Percentiles rank a stretch among this genome's conserved stretches.
Conservation (phyloP, 2,329 filamentous ascomycete genomes). For the Diplodia scrobiculata region DNA sequence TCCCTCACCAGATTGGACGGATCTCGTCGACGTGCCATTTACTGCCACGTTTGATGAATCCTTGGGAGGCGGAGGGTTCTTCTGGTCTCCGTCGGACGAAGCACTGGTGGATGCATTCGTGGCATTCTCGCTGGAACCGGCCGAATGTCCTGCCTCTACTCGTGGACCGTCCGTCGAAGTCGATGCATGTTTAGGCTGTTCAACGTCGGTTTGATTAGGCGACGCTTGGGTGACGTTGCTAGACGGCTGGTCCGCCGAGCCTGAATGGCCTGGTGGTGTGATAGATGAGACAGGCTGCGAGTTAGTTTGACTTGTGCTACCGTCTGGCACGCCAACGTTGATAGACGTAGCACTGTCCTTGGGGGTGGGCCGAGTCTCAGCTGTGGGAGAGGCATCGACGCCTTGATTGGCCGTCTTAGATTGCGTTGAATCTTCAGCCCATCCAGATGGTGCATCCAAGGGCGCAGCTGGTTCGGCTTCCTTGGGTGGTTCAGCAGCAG, state of each 20-base stretch:
- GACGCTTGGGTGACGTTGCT: slow-evolving; percentile 13
- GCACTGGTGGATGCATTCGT: not conserved
- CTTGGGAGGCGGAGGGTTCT: slow-evolving; percentile 30
- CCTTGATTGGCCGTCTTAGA: not conserved
- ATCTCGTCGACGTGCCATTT: slow-evolving; percentile 30
- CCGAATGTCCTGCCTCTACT: not conserved
- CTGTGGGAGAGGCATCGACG: not conserved
- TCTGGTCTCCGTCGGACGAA: slow-evolving; percentile 9
- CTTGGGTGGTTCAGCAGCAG: not conserved
- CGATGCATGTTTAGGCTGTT: slow-evolving; percentile 19
- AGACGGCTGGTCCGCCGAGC: not conserved
- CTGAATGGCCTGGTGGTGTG: slow-evolving; percentile 13
- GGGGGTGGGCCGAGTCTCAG: slow-evolving; percentile 14
- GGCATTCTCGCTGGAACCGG: not conserved
- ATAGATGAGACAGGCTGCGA: not conserved
- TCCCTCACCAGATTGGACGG: slow-evolving; percentile 17
- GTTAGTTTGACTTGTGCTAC: slow-evolving; percentile 24
- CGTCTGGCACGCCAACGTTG: slow-evolving; percentile 5
- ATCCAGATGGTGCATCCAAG: not conserved
- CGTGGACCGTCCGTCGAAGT: slow-evolving; percentile 9
- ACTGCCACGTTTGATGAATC: slow-evolving; percentile 31
- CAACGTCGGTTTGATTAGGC: slow-evolving; percentile 22
- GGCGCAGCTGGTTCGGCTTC: slow-evolving; percentile 29
- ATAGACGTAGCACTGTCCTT: slow-evolving; percentile 6
- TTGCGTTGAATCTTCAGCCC: not conserved